phyloP scores from a whole-genome alignment of 1,284 basidiomycete genomes.

The Cryptococcus sp. region DNA sequence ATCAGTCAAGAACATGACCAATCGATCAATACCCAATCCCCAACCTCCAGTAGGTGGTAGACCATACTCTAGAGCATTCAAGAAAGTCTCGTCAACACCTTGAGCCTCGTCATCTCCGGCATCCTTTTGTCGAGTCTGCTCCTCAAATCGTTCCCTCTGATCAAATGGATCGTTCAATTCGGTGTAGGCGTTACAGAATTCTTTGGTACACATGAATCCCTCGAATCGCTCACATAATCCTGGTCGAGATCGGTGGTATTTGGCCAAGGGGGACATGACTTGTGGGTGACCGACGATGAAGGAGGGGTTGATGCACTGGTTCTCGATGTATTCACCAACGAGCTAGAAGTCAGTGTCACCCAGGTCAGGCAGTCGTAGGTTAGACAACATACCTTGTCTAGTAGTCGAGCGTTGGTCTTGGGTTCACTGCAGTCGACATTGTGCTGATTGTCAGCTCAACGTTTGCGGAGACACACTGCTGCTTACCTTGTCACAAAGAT shows the following conservation, averaged over 20 bases:
- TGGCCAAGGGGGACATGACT: constrained; percentile 98
- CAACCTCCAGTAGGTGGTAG: constrained; percentile 96
- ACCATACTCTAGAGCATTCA: constrained; percentile 93
- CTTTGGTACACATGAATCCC: constrained; percentile 96
- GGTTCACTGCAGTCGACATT: constrained; percentile 97
- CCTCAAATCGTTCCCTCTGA: constrained; percentile 92
- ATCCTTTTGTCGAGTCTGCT: constrained; percentile 91
- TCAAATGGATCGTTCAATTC: constrained; percentile 98
- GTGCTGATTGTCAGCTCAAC: constrained; percentile 56
- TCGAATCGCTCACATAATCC: constrained; percentile 99
- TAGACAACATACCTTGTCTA: constrained; percentile 71
- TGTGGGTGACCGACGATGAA: constrained; percentile 99
- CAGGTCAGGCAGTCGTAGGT: not conserved
- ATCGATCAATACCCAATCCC: constrained; percentile 88
- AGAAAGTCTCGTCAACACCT: constrained; percentile 89
- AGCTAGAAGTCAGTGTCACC: constrained; percentile 54
- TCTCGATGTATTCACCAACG: constrained; percentile 96
- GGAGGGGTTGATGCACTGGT: constrained; percentile 89
- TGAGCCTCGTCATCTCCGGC: constrained; percentile 97
- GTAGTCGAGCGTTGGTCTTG: constrained; percentile 87
- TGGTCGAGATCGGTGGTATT: constrained; percentile 86
- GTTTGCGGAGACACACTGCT: not conserved
- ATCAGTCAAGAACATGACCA: constrained; percentile 95
- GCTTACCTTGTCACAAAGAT: constrained; percentile 73
- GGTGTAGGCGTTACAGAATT: constrained; percentile 96